Conservation (phyloP, 805 yeast genomes). For the Saturnispora bothae region DNA sequence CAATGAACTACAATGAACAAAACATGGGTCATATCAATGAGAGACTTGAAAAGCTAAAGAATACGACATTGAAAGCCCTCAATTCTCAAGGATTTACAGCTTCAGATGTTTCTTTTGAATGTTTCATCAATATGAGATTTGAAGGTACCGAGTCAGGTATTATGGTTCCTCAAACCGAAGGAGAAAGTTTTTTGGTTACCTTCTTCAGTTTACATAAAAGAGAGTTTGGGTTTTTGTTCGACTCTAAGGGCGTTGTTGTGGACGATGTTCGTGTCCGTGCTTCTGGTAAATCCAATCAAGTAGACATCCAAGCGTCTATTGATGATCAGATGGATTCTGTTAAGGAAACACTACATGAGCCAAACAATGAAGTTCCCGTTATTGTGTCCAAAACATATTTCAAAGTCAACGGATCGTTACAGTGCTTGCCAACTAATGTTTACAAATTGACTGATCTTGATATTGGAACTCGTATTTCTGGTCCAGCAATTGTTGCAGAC, state of each 20-base stretch:
- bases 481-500: slow-evolving; percentile 74
- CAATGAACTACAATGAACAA: slow-evolving; percentile 30
- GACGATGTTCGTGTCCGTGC: slow-evolving; percentile 71
- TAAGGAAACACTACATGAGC: slow-evolving; percentile 16
- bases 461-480: slow-evolving; percentile 43
- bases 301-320: slow-evolving; percentile 27
- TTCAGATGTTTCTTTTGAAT: slow-evolving; percentile 42
- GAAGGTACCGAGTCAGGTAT: slow-evolving; percentile 84
- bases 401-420: slow-evolving; percentile 31
- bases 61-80: slow-evolving; percentile 33
- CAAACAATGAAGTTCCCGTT: slow-evolving; percentile 20
- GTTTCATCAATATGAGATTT: slow-evolving; percentile 67
- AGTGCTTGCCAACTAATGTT: slow-evolving; percentile 39
- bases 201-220: slow-evolving; percentile 49
- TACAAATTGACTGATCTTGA: slow-evolving; percentile 43
- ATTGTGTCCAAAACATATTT: slow-evolving; percentile 45
- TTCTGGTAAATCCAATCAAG: slow-evolving; percentile 46
- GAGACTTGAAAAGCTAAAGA: slow-evolving; percentile 36
- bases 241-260: slow-evolving; percentile 43
- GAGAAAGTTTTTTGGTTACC: slow-evolving; percentile 28
- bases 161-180: slow-evolving; percentile 39
- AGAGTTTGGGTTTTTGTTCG: slow-evolving; percentile 65
- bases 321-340: slow-evolving; percentile 44
- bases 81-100: slow-evolving; percentile 43
- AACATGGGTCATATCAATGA: slow-evolving; percentile 28